phyloP scores from a whole-genome alignment of 2,329 filamentous ascomycete species.

The Colletotrichum sansevieriae region DNA sequence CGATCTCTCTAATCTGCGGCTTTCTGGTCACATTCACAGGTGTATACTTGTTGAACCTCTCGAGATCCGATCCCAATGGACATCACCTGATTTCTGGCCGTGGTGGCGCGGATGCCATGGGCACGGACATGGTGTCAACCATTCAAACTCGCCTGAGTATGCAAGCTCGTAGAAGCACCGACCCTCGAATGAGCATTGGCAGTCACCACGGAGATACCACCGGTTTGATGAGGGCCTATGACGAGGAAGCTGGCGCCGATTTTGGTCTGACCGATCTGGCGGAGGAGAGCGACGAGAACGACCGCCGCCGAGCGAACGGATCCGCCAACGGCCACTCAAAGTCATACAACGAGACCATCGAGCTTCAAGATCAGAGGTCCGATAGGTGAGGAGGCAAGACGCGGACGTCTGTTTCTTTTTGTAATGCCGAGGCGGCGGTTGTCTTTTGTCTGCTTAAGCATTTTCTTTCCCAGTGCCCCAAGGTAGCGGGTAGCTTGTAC shows the following conservation, averaged over 20 bases:
- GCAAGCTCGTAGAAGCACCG: constrained; percentile 84
- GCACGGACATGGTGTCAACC: constrained; percentile 90
- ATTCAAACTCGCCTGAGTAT: constrained; percentile 93
- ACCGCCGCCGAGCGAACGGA: constrained; percentile 53
- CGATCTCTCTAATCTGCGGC: constrained; percentile 89
- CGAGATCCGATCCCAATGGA: constrained; percentile 89
- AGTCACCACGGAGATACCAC: constrained; percentile 78
- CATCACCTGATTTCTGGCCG: constrained; percentile 73
- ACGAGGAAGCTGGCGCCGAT: constrained; percentile 80
- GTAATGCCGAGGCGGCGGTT: constrained; percentile 23
- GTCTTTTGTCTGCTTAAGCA: constrained; percentile 32
- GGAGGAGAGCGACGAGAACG: constrained; percentile 77
- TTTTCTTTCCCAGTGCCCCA: constrained; percentile 29
- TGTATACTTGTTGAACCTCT: constrained; percentile 97
- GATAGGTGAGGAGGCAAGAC: constrained; percentile 47
- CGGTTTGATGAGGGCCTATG: constrained; percentile 89
- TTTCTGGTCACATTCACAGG: constrained; percentile 96
- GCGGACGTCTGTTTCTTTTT: constrained; percentile 16
- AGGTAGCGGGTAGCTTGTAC: constrained; percentile 39
- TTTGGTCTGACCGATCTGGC: constrained; percentile 85
- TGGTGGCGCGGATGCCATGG: constrained; percentile 79
- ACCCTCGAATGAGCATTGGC: constrained; percentile 74
- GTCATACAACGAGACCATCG: constrained; percentile 58
- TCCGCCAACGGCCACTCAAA: constrained; percentile 57
- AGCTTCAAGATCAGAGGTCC: constrained; percentile 63